Evolutionary conservation across 1,139 yeast species (phyloP).

Genomic region (Geotrichum cucujoidarum): DNA sequence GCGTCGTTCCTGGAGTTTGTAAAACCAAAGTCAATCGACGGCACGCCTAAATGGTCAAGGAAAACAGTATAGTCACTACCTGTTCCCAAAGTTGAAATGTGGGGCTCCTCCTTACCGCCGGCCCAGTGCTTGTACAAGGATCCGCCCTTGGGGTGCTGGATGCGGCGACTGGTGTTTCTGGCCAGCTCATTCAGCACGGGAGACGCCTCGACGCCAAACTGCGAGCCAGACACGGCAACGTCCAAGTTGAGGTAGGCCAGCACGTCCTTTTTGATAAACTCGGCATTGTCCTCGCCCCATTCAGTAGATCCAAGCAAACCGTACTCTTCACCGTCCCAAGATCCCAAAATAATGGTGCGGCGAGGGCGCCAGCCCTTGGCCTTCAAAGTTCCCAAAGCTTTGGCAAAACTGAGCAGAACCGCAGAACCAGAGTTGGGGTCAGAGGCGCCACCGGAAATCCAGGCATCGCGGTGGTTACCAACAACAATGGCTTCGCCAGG

Average conservation of each 20-base stretch:
- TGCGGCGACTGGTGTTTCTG: slow-evolving; percentile 39
- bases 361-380: slow-evolving; percentile 58
- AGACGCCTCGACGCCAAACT: slow-evolving; percentile 45
- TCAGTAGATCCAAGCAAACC: slow-evolving; percentile 66
- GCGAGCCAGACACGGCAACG: slow-evolving; percentile 53
- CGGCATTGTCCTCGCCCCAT: slow-evolving; percentile 53
- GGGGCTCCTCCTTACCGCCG: slow-evolving; percentile 31
- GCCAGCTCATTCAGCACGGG: slow-evolving; percentile 49
- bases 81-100: slow-evolving; percentile 50
- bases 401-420: slow-evolving; percentile 51
- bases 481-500: slow-evolving; percentile 49
- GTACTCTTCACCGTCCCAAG: slow-evolving; percentile 76
- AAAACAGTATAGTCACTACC: slow-evolving; percentile 69
- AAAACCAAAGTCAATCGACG: slow-evolving; percentile 58
- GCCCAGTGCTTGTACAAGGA: slow-evolving; percentile 58
- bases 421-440: slow-evolving; percentile 70
- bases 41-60: slow-evolving; percentile 60
- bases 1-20: slow-evolving; percentile 40
- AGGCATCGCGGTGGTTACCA: slow-evolving; percentile 70
- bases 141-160: slow-evolving; percentile 42
- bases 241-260: slow-evolving; percentile 62
- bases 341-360: slow-evolving; percentile 54
- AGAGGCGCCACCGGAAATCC: slow-evolving; percentile 69
- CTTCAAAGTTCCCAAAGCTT: slow-evolving; percentile 49
- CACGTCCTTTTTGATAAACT: slow-evolving; percentile 43